Conservation (phyloP, 2,329 filamentous ascomycete species). For the Basipetospora chlamydospora region DNA sequence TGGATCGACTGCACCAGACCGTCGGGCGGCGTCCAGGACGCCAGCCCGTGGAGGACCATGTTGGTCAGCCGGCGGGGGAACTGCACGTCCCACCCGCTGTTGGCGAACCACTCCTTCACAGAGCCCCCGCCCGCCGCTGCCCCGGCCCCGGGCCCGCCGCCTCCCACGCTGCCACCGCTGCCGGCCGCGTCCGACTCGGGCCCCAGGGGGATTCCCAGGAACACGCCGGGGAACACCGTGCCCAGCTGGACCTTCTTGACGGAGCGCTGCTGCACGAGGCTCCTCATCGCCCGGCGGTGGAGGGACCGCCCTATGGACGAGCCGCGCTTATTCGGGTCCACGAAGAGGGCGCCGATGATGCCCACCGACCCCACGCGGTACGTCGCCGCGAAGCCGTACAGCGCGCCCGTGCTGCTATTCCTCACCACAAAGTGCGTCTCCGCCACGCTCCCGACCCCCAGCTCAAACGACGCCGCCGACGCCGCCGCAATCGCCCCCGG, state of each 20-base stretch:
- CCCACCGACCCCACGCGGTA: conserved; percentile 63
- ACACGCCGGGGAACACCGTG: conserved; percentile 68
- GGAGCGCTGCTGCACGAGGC: conserved; percentile 52
- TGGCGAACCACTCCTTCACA: conserved; percentile 69
- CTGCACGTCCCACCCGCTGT: conserved; percentile 69
- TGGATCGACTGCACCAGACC: conserved; percentile 62
- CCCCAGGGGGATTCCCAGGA: conserved; percentile 61
- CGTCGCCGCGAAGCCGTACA: conserved; percentile 87
- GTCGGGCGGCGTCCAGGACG: conserved; percentile 60
- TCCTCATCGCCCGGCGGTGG: conserved; percentile 70
- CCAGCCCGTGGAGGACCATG: conserved; percentile 59
- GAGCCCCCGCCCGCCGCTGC: too few relatives aligned
- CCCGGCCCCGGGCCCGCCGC: too few relatives aligned
- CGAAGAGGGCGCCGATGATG: conserved; percentile 73
- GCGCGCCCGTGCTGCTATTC: conserved; percentile 78
- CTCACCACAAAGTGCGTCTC: conserved; percentile 85
- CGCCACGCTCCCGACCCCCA: conserved; percentile 54
- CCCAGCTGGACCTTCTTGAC: conserved; percentile 74
- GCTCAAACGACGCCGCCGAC: conserved; percentile 59
- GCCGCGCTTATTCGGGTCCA: conserved; percentile 74
- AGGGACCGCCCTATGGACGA: conserved; percentile 83
- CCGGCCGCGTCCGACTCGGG: too few relatives aligned
- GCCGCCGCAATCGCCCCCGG: conserved; percentile 55
- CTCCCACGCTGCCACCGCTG: too few relatives aligned
- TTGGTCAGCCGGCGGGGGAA: conserved; percentile 44